Evolutionary conservation across 78 protist genomes (phyloP), one percentile per base, ranked within the genome.

Genomic region (Chrysochromulina parva): DNA sequence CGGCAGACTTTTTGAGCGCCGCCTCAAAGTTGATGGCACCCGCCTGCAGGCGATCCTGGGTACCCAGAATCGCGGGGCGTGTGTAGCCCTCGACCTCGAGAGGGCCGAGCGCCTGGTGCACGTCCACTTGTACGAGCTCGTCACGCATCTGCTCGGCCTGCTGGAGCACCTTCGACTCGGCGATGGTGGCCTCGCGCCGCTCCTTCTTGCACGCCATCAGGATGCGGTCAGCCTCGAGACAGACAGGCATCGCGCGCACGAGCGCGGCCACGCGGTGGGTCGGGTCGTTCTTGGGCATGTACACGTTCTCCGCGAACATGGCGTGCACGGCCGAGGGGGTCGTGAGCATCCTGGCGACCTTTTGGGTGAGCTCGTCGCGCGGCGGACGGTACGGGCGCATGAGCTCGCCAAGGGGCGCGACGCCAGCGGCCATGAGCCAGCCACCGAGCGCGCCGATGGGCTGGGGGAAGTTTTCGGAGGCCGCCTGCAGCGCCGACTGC

Each of bases 361-460:
- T 50, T 60, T 38, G 13, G 47, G 69, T 57, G 73, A 89, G 76
- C 85, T 6, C 1, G 80, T 92, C 94, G 16, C 73, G 10, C 14
- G 91, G 88, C 66, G 67, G 54, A 9, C n/a, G 38, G 78, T 92
- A 92, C 47, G 66, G 54, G 9, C 85, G 82, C 80, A 38, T 71
- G 52, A 6, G 22, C 80, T 26, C 80, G 58, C 94, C 94, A 24
- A 89, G 89, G 53, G 94, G 94, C 62, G 88, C 88, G 47, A 87
- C 50, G 65, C 81, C 53, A 13, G 88, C 91, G 59, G 52, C 14
- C 87, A 92, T 86, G 53, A 78, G 50, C 84, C 88, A 85, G 54
- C 94, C 94, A 57, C 88, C 62, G 24, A 38, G 71, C 16, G 73
- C 60, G 50, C 88, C 58, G 78, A 90, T 89, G 74, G 88, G 88